A percentile compares a stretch with the other conserved stretches of the same genome.
phyloP scores from a whole-genome alignment of 2,329 filamentous ascomycete species.

The Chrysoporthe puriensis region DNA sequence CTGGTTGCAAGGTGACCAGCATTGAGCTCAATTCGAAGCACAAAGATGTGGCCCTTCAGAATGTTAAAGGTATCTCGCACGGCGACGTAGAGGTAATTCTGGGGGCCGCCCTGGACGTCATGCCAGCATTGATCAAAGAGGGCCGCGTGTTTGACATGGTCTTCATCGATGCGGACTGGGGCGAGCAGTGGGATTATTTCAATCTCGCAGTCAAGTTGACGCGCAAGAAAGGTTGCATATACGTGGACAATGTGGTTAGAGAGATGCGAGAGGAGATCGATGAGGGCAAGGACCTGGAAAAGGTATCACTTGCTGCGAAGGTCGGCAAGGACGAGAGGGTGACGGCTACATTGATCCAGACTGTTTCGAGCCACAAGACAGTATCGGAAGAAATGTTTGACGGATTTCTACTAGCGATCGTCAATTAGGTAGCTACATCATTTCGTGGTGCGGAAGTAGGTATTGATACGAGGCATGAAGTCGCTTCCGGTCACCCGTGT shows the following conservation, averaged over 20 bases:
- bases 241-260: slow-evolving; percentile 55
- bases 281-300: slow-evolving; percentile 23
- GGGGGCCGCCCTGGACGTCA: slow-evolving; percentile 47
- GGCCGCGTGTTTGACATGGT: slow-evolving; percentile 51
- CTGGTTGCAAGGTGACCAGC: slow-evolving; percentile 49
- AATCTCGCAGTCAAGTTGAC: slow-evolving; percentile 47
- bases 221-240: slow-evolving; percentile 45
- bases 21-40: slow-evolving; percentile 53
- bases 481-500: too few relatives aligned
- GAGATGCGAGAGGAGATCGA: slow-evolving; percentile 36
- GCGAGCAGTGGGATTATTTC: slow-evolving; percentile 54
- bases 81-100: slow-evolving; percentile 49
- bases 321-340: slow-evolving; percentile 32
- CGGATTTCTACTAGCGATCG: slow-evolving; percentile 32
- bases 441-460: neutral
- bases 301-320: slow-evolving; percentile 31
- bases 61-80: slow-evolving; percentile 40
- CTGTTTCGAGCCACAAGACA: slow-evolving; percentile 26
- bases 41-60: slow-evolving; percentile 50
- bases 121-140: slow-evolving; percentile 44
- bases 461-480: too few relatives aligned
- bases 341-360: slow-evolving; percentile 31
- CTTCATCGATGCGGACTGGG: slow-evolving; percentile 58
- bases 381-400: slow-evolving; percentile 28
- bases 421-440: slow-evolving; percentile 18